Evolutionary conservation across 1,284 basidiomycete species (phyloP), one percentile per base, ranked within the genome.

Genomic region (Retiboletus flavoniger): DNA sequence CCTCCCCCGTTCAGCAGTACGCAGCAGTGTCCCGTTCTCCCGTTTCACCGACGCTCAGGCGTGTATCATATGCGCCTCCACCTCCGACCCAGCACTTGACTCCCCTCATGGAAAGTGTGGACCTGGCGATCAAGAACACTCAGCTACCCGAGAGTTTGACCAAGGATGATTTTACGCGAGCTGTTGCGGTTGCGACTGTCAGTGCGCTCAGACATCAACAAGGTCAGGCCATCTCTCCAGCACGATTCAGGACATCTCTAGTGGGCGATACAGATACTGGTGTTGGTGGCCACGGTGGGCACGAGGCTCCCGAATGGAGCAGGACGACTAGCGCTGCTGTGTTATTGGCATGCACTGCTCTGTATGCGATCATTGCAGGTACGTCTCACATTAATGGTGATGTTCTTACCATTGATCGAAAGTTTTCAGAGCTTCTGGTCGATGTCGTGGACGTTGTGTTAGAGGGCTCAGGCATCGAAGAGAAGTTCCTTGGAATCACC

Each of bases 331-430:
- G 91, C 71, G 89, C 93, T 1, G 94, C 87, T 55, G 95, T 98
- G 1, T 69, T 98, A 54, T 74, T 98, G 55, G 81, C 73, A 1
- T 99, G 97, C 67, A 99, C 97, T 0, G 85, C 91, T 2, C 75
- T 99, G 17, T 99, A 98, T 75, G 97, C 97, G 21, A 73, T 94
- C 56, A 99, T 99, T 66, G 97, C 96, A 55, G 94, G 93, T 94
- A 62, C 48, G 85, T 77, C 14, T 52, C 1, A 13, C 16, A 13
- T 36, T 4, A 13, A 39, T 39, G 36, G 3, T 9, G 17, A 39
- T 21, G 4, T 26, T 24, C 14, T 24, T 47, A 7, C 1, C 7
- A 34, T n/a, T 58, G n/a, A 46, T 41, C 10, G 6, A 47, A 41
- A 11, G 2, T 35, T 34, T 42, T 39, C 67, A 93, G 96, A 99